phyloP scores from a whole-genome alignment of 2,329 filamentous ascomycete genomes.

The Fusarium drepaniforme region DNA sequence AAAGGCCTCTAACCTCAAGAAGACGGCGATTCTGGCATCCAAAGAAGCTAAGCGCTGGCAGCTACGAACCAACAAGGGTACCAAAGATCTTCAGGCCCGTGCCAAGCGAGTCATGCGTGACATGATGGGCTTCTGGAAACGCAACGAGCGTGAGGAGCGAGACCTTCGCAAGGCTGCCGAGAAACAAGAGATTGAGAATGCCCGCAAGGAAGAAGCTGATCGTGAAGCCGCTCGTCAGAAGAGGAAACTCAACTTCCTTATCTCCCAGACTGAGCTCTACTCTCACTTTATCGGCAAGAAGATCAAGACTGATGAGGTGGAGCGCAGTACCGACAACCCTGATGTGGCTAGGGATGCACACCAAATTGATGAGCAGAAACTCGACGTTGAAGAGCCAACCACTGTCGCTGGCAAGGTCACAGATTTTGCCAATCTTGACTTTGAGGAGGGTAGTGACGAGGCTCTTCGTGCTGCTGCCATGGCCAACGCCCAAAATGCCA shows the following conservation, averaged over 20 bases:
- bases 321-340: conserved; percentile 87
- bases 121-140: conserved; percentile 99
- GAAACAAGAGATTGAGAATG: conserved; percentile 95
- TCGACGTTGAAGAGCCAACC: conserved; percentile 65
- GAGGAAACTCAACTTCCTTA: conserved; percentile 98
- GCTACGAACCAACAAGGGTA: conserved; percentile 96
- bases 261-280: conserved; percentile 98
- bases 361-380: conserved; percentile 53
- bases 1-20: conserved; percentile 95
- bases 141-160: conserved; percentile 96
- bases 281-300: conserved; percentile 99
- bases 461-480: conserved; percentile 85
- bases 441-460: conserved; percentile 93
- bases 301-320: conserved; percentile 96
- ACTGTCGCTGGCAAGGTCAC: conserved; percentile 80
- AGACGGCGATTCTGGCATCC: conserved; percentile 95
- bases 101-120: conserved; percentile 99
- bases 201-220: conserved; percentile 95
- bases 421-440: conserved; percentile 93
- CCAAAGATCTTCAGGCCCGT: conserved; percentile 95
- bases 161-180: conserved; percentile 95
- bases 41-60: conserved; percentile 99
- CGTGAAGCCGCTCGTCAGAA: conserved; percentile 97
- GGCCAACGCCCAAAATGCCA: conserved; percentile 95
- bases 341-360: conserved; percentile 71